Evolutionary conservation across 352 stramenopile species (phyloP).

Genomic region (Globisporangium viniferum): DNA sequence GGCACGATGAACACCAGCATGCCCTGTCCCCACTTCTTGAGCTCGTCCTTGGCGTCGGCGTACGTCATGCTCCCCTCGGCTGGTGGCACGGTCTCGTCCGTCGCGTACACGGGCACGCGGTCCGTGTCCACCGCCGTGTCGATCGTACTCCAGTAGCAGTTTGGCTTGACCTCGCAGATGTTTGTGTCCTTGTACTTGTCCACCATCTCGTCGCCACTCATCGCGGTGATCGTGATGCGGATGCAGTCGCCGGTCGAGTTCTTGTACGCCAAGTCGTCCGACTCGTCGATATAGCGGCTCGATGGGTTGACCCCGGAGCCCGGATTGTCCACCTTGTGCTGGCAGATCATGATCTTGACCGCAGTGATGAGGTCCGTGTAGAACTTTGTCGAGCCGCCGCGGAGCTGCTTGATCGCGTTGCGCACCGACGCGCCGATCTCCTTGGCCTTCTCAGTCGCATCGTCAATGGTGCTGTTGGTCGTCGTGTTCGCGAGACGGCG

Average conservation of each 20-base stretch:
- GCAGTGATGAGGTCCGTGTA: slow-evolving; percentile 62
- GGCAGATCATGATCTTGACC: slow-evolving; percentile 48
- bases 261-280: slow-evolving; percentile 34
- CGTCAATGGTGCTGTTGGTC: background rate
- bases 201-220: slow-evolving; percentile 25
- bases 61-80: slow-evolving; percentile 22
- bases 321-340: slow-evolving; percentile 27
- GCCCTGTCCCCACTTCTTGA: slow-evolving; percentile 51
- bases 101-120: slow-evolving; percentile 23
- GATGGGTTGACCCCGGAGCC: slow-evolving; percentile 14
- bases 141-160: slow-evolving; percentile 64
- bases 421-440: slow-evolving; percentile 47
- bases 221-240: slow-evolving; percentile 16
- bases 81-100: slow-evolving; percentile 7
- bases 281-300: slow-evolving; percentile 36
- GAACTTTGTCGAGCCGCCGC: slow-evolving; percentile 53
- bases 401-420: slow-evolving; percentile 59
- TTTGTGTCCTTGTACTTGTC: slow-evolving; percentile 28
- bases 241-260: slow-evolving; percentile 34
- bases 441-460: slow-evolving; percentile 39
- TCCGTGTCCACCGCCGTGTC: slow-evolving; percentile 24
- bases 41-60: slow-evolving; percentile 19
- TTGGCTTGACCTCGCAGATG: slow-evolving; percentile 52
- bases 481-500: background rate
- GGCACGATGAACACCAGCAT: slow-evolving; percentile 56